A percentile compares a stretch with the other conserved stretches of the same genome.
phyloP scores from a whole-genome alignment of 2,329 filamentous ascomycete species.

The Phyllosticta citribraziliensis region DNA sequence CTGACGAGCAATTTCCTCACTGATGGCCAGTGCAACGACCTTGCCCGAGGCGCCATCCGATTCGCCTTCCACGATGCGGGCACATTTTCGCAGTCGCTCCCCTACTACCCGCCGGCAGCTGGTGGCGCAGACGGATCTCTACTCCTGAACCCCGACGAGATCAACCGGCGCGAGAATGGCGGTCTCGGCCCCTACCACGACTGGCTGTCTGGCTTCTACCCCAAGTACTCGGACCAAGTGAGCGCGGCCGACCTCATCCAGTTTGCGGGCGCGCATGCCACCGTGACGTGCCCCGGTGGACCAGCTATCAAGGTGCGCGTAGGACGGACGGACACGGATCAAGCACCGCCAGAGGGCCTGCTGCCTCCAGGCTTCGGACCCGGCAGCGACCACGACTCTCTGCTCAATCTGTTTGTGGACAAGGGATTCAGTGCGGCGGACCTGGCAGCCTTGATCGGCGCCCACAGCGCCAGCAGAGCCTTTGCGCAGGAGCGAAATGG shows the following conservation, averaged over 20 bases:
- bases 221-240: slow-evolving; percentile 35
- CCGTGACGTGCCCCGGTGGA: slow-evolving; percentile 42
- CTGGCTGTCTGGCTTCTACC: slow-evolving; percentile 29
- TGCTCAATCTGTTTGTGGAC: slow-evolving; percentile 39
- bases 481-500: slow-evolving; percentile 29
- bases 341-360: slow-evolving; percentile 32
- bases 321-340: slow-evolving; percentile 37
- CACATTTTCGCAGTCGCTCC: not conserved
- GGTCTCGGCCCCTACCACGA: slow-evolving; percentile 30
- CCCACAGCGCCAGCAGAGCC: slow-evolving; percentile 38
- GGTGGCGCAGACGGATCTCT: slow-evolving; percentile 35
- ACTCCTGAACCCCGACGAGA: slow-evolving; percentile 26
- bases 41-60: slow-evolving; percentile 20
- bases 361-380: slow-evolving; percentile 31
- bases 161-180: slow-evolving; percentile 30
- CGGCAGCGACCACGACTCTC: slow-evolving; percentile 29
- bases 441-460: slow-evolving; percentile 45
- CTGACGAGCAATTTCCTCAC: slow-evolving; percentile 16
- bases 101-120: slow-evolving; percentile 7
- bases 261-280: slow-evolving; percentile 38
- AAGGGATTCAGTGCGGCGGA: slow-evolving; percentile 44
- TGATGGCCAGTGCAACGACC: slow-evolving; percentile 17
- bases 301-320: slow-evolving; percentile 42
- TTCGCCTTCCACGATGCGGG: slow-evolving; percentile 26
- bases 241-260: slow-evolving; percentile 48